A percentile compares a stretch with the other conserved stretches of the same genome.
These are phyloP conservation scores for Solioccasus polychromus DNA, from an alignment of 768 basidiomycete genomes.

Conservation along the genomic window DNA sequence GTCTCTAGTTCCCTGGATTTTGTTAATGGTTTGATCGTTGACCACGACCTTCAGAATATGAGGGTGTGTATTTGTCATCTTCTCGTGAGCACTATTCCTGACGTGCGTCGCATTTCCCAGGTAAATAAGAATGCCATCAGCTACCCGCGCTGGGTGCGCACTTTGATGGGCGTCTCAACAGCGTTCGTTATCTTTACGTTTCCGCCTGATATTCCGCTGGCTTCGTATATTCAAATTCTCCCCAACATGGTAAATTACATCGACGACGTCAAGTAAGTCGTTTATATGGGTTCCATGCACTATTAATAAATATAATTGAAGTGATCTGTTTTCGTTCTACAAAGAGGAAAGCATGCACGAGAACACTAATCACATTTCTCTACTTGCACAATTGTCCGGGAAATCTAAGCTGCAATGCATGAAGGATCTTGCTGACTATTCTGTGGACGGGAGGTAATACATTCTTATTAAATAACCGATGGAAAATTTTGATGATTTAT, in stretches of 20 bases:
- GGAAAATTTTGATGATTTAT: not conserved
- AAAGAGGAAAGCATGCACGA: conserved; percentile 1
- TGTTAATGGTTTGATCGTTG: not conserved
- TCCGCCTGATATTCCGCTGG: conserved; percentile 2
- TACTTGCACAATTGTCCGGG: conserved; percentile 1
- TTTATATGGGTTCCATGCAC: not conserved
- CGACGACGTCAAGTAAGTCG: conserved; percentile 4
- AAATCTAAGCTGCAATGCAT: conserved; percentile 6
- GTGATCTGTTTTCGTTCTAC: conserved; percentile 6
- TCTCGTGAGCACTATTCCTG: too few relatives aligned
- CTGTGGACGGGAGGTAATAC: conserved; percentile 1
- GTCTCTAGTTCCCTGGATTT: conserved; percentile 7
- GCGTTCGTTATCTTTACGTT: conserved; percentile 7
- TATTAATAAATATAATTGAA: not conserved
- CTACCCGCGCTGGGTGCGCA: conserved; percentile 6
- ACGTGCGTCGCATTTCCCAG: not conserved
- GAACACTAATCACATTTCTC: conserved; percentile 1
- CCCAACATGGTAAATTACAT: conserved; percentile 7
- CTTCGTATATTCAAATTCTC: conserved; percentile 5
- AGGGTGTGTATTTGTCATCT: too few relatives aligned
- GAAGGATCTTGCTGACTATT: conserved; percentile 4
- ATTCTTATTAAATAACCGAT: not conserved
- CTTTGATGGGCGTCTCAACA: conserved; percentile 3
- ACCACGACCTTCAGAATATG: conserved; percentile 2
- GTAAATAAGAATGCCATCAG: not conserved